These are phyloP conservation scores for Pichia cabralensis DNA, from an alignment of 805 yeast species.

Conservation along the genomic window DNA sequence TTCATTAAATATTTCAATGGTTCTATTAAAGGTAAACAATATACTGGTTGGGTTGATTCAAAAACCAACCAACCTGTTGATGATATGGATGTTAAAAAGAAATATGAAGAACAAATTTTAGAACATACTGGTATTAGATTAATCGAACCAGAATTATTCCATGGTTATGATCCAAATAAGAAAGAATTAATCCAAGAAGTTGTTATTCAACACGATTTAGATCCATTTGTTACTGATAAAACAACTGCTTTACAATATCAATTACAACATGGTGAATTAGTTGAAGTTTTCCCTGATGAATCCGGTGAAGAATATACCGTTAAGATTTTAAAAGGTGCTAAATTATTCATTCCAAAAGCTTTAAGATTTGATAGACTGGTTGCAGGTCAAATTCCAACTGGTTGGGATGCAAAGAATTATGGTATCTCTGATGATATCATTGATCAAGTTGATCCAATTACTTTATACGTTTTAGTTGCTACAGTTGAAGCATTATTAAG, in stretches of 20 bases:
- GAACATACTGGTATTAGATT: constrained; percentile 95
- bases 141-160: constrained; percentile 89
- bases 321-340: constrained; percentile 85
- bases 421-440: constrained; percentile 93
- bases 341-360: constrained; percentile 84
- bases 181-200: constrained; percentile 92
- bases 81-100: constrained; percentile 85
- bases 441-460: constrained; percentile 92
- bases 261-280: constrained; percentile 87
- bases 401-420: constrained; percentile 92
- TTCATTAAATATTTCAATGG: constrained; percentile 93
- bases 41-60: constrained; percentile 96
- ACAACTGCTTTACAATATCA: constrained; percentile 93
- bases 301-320: constrained; percentile 92
- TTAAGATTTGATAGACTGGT: constrained; percentile 58
- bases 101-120: constrained; percentile 81
- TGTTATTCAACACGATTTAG: constrained; percentile 92
- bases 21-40: constrained; percentile 77
- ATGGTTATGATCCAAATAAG: constrained; percentile 90
- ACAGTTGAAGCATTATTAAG: constrained; percentile 91
- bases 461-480: constrained; percentile 84
- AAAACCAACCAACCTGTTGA: constrained; percentile 89
- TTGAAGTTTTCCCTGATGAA: constrained; percentile 70
- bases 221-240: constrained; percentile 89
- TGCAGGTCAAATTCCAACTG: constrained; percentile 95